Evolutionary conservation across 2,329 filamentous ascomycete species (phyloP).

Genomic region (Monilinia vaccinii-corymbosi): DNA sequence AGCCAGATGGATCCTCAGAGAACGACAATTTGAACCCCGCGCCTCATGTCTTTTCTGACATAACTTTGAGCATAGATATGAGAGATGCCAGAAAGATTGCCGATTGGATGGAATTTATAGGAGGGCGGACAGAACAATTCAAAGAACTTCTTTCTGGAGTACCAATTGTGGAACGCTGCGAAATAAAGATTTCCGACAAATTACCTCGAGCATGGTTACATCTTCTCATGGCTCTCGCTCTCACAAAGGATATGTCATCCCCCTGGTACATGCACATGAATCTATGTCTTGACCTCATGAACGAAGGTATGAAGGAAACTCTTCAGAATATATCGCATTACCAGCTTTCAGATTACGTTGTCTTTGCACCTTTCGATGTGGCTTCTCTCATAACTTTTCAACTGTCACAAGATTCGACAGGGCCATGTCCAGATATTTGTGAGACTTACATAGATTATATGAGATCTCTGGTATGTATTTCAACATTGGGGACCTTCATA

Average conservation of each 20-base stretch:
- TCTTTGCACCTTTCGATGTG: constrained; percentile 18
- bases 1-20: background rate
- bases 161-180: constrained; percentile 1
- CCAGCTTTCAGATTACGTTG: constrained; percentile 11
- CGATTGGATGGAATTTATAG: background rate
- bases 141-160: background rate
- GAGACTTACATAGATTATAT: constrained; percentile 20
- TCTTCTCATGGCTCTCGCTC: constrained; percentile 16
- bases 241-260: constrained; percentile 12
- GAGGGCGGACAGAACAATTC: background rate
- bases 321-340: background rate
- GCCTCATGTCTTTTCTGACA: background rate
- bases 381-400: constrained; percentile 18
- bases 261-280: constrained; percentile 5
- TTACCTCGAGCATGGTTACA: constrained; percentile 20
- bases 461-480: constrained; percentile 13
- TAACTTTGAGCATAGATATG: background rate
- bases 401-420: constrained; percentile 13
- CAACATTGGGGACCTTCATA: too few species aligned
- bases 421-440: constrained; percentile 13
- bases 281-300: background rate
- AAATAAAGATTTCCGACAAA: constrained; percentile 15
- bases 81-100: background rate
- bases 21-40: background rate
- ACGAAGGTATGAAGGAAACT: background rate